A percentile compares a stretch with the other conserved stretches of the same genome.
These are phyloP conservation scores for Pichia sp. DNA, from an alignment of 1,139 yeast species.

Conservation along the genomic window DNA sequence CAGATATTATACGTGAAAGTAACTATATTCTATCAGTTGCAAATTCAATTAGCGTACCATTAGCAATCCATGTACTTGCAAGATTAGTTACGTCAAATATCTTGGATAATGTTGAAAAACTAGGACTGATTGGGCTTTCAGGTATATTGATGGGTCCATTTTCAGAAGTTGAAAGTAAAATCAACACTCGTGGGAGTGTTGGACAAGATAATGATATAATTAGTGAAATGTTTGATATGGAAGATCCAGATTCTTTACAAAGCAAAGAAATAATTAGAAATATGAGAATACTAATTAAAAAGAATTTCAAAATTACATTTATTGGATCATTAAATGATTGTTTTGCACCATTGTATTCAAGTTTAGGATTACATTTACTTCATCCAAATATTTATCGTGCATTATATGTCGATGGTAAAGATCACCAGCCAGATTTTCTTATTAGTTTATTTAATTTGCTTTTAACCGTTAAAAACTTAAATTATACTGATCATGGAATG, in stretches of 20 bases:
- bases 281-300: conserved; percentile 31
- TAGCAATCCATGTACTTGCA: conserved; percentile 40
- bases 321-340: conserved; percentile 43
- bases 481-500: conserved; percentile 46
- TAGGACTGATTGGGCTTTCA: conserved; percentile 42
- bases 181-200: conserved; percentile 38
- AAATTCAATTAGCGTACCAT: conserved; percentile 42
- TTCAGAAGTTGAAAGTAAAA: conserved; percentile 38
- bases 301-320: conserved; percentile 45
- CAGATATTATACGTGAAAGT: conserved; percentile 30
- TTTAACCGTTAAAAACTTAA: conserved; percentile 44
- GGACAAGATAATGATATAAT: conserved; percentile 43
- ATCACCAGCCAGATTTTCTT: conserved; percentile 43
- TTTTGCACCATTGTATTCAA: conserved; percentile 39
- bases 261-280: conserved; percentile 32
- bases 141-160: conserved; percentile 43
- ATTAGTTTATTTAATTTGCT: conserved; percentile 42
- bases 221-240: conserved; percentile 43
- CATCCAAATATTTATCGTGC: conserved; percentile 53
- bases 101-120: conserved; percentile 21
- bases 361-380: conserved; percentile 37
- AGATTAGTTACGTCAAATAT: conserved; percentile 28
- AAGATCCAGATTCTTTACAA: conserved; percentile 33
- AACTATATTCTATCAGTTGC: conserved; percentile 42
- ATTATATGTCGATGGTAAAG: conserved; percentile 30